Base-by-base conservation (phyloP, 2,329 filamentous ascomycete genomes). In the Diplodia corticola region DNA sequence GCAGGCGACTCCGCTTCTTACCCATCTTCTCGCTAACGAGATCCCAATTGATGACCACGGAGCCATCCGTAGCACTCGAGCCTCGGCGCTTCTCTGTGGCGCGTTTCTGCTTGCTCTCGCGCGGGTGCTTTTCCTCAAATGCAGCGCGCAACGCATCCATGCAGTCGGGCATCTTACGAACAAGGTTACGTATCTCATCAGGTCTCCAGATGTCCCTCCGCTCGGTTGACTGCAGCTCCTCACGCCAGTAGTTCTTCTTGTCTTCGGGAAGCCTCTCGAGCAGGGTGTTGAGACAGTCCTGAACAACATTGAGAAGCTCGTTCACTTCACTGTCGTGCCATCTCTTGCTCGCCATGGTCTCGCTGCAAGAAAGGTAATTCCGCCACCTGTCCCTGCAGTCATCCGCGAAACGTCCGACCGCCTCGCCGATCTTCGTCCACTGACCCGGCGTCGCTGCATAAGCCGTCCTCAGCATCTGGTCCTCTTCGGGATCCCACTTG, bases 361-460 rank as follows among this genome's bases (percentile, higher is more conserved):
- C 80, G 22, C 84, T 84, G 64, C 86, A 88, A 53, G 88, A 78
- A 24, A 90, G 78, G 71, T 89, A 88, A 71, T 91, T 90, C 46
- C 88, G 83, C 80, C 88, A 91, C 3, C 90, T 86, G 73, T 92
- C 89, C 60, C 89, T 85, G 63, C 88, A 83, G 72, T 92, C 89
- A 67, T 87, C 85, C 0, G 85, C 81, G 46, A 87, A 84, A 5
- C 91, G 87, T 68, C 88, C 88, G 69, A 85, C 70, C 13, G 80
- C 69, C n/a, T 81, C 79, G 0, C 83, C 86, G 69, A 93, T 89
- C 30, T 81, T 70, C 12, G 82, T 82, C 88, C 89, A 93, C 67
- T 86, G 85, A 17, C 80, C 82, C 1, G 83, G 81, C 57, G 84
- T 75, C n/a, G 76, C 68, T 3, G 82, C 77, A 60, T 84, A 80